Base-by-base conservation (phyloP, 768 basidiomycete genomes). In the Auricularia sp. region DNA sequence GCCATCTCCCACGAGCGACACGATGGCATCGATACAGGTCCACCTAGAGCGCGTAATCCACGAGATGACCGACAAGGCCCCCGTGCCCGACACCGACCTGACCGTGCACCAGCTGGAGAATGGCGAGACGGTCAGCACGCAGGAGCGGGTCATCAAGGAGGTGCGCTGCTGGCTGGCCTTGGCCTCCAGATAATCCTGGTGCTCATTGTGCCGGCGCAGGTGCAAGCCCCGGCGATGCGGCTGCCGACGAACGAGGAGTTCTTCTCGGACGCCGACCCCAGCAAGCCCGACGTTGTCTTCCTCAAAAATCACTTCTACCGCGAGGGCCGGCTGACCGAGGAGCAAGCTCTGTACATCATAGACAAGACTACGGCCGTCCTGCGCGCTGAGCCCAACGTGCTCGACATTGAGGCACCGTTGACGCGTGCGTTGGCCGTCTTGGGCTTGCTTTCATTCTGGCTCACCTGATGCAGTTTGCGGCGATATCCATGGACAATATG, bases 401-500 rank as follows among this genome's bases (percentile, higher is more conserved):
- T 99, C 63, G 84, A 88, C 66, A 94, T 99, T 63, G 97, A 98
- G 77, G 95, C 95, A 29, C 97, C 97, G 54, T 95, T 99, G 75
- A 99, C 96, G 65, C 93, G 95, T 95, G 67, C 64, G 68, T 68
- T 68, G 68, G 72, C 1, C 70, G 70, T 68, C 71, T 70, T 47
- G 69, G 70, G 45, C 45, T 39, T 63, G 44, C 56, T 24, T 42
- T 29, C 29, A 29, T 29, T 21, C 44, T 21, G 65, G 24, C 24
- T 59, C 10, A 51, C 65, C 62, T 47, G 66, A 64, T 24, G n/a
- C 70, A 94, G 93, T 94, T 44, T 98, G 96, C 75, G 97, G 96
- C 61, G 96, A 98, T 78, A 97, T 98, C 58, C 96, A 98, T 71
- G 96, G 96, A 0, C 96, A 99, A 92, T 99, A 99, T 78, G 96